Conservation (phyloP, 2,329 filamentous ascomycete genomes). For the Alternaria brassicae region DNA sequence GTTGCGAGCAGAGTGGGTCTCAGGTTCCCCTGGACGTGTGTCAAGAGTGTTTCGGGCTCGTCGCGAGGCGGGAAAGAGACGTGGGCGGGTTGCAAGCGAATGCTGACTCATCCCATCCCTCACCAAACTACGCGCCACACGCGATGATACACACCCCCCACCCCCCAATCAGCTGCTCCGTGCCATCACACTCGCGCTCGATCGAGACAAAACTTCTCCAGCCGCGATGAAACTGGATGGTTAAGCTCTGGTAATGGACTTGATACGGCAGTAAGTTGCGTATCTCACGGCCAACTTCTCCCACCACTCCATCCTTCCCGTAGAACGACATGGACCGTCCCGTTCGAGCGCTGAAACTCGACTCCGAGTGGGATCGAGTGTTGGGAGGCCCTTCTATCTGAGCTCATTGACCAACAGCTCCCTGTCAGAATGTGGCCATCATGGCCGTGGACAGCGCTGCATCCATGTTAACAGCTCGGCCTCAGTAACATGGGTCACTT, state of each 20-base stretch:
- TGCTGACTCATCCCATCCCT: slow-evolving; percentile 21
- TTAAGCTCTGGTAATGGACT: slow-evolving; percentile 16
- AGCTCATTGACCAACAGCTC: slow-evolving; percentile 27
- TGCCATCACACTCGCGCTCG: background rate
- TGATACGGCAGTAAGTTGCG: slow-evolving; percentile 24
- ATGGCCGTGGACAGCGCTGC: slow-evolving; percentile 22
- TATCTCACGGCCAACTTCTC: slow-evolving; percentile 18
- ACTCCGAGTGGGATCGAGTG: slow-evolving; percentile 36
- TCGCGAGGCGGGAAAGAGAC: slow-evolving; percentile 28
- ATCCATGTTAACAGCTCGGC: slow-evolving; percentile 32
- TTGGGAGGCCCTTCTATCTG: slow-evolving; percentile 17
- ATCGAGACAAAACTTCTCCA: slow-evolving; percentile 8
- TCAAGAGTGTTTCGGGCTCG: slow-evolving; percentile 36
- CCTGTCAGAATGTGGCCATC: slow-evolving; percentile 21
- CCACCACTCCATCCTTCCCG: slow-evolving; percentile 26
- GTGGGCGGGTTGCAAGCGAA: slow-evolving; percentile 17
- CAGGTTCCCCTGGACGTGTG: slow-evolving; percentile 29
- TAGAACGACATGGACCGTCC: slow-evolving; percentile 32
- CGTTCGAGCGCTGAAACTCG: slow-evolving; percentile 37
- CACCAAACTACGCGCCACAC: slow-evolving; percentile 16
- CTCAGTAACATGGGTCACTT: slow-evolving; percentile 42
- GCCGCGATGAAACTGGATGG: slow-evolving; percentile 5
- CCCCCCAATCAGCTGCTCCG: slow-evolving; percentile 19
- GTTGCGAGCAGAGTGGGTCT: slow-evolving; percentile 30
- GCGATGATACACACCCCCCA: slow-evolving; percentile 5